Conservation (phyloP, 1,139 yeast species). For the Pichia sp. region DNA sequence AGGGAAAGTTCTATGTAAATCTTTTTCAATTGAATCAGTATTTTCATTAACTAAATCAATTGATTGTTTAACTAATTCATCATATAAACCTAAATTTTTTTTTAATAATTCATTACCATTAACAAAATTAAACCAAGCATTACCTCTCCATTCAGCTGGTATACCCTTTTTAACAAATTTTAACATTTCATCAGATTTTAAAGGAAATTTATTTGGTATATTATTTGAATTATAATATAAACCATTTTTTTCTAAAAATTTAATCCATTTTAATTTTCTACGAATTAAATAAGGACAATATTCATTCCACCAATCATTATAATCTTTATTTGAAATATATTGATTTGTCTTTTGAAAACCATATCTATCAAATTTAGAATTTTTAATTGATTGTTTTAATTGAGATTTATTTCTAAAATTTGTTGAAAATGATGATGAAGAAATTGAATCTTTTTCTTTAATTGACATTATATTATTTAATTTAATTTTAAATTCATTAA, state of each 20-base stretch:
- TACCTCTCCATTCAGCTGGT: conserved; percentile 96
- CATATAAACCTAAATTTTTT: conserved; percentile 68
- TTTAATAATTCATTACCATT: conserved; percentile 75
- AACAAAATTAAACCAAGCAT: conserved; percentile 96
- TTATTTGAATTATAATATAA: conserved; percentile 27
- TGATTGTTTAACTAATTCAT: conserved; percentile 54
- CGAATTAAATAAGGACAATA: conserved; percentile 59
- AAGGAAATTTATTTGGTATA: conserved; percentile 58
- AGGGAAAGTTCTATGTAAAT: conserved; percentile 88
- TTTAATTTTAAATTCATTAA: conserved; percentile 1
- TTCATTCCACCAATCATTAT: conserved; percentile 66
- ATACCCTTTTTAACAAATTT: conserved; percentile 85
- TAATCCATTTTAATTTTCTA: conserved; percentile 71
- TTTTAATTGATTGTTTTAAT: conserved; percentile 13
- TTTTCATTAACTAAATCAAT: conserved; percentile 48
- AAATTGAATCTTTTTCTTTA: not conserved
- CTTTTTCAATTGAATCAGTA: conserved; percentile 83
- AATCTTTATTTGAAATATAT: conserved; percentile 47
- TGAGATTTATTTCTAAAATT: conserved; percentile 4
- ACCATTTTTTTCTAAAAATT: conserved; percentile 62
- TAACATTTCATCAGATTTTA: conserved; percentile 74
- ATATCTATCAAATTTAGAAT: conserved; percentile 60
- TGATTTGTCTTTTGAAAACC: conserved; percentile 71
- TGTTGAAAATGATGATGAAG: conserved; percentile 1
- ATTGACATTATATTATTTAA: conserved; percentile 3